Base-by-base conservation (phyloP, 2,329 filamentous ascomycete genomes). In the Chaetomium sp. region DNA sequence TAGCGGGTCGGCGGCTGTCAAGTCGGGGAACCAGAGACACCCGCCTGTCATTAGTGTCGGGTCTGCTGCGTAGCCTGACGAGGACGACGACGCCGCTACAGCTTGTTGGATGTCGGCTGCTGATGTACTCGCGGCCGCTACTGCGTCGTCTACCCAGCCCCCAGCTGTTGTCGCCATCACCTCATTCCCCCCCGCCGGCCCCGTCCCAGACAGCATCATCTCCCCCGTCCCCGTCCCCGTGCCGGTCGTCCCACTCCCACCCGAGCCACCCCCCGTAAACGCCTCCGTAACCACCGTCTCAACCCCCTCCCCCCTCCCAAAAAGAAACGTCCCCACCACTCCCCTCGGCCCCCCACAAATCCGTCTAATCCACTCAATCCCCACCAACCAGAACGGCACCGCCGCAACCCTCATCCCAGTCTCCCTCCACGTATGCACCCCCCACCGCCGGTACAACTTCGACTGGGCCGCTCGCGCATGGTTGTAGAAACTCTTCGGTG, bases 21-120 rank as follows among this genome's bases (percentile, higher is more conserved):
- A 72, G 60, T 84, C 76, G 2, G 73, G 69, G 62, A 83, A 81
- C 79, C 80, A 83, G 12, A 82, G 69, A 42, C 71, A 74, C 33
- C 80, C 80, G 5, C 77, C 80, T 0, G 75, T 70, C 0, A 70
- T 63, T n/a, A 84, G 63, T 1, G 72, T 70, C 3, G 71, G 67
- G 44, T 78, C 70, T 11, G 61, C 58, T n/a, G 56, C 50, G 49
- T 56, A 12, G 3, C 32, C 5, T 38, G 55, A 12, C 19, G 66
- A 57, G 4, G 63, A 61, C 10, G 19, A 27, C 33, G 36, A 37
- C 27, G 35, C 41, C 19, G 41, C 33, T 14, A 14, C 7, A 14
- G n/a, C 33, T 34, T n/a, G 11, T 2, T 47, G n/a, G 33, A 35
- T 9, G n/a, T 8, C 40, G 14, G 11, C 40, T 14, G 11, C 12